Base-by-base conservation (phyloP, 192 early-diverging fungal species). In the Entomortierella beljakovae region DNA sequence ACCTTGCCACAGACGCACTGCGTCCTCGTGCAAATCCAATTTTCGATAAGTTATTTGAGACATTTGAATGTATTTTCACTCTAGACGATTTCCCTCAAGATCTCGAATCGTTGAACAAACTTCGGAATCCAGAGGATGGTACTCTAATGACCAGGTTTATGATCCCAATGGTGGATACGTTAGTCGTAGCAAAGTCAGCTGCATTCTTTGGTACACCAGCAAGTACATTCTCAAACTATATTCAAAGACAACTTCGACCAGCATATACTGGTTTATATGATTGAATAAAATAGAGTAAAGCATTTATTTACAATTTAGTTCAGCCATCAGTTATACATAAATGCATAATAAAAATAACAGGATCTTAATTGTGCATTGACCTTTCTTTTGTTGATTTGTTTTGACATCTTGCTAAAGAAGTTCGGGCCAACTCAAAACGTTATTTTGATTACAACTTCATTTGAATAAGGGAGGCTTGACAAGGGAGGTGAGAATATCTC, bases 101-200 rank as follows among this genome's bases (percentile, higher is more conserved):
- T 1, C 55, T 88, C 0, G 73, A 79, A 25, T 53, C 62, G 1
- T 42, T 88, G 26, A 28, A 57, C 1, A 64, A 62, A 20, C 63
- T 71, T 67, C 43, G 67, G 18, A 82, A 82, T 20, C 71, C 71
- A 29, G 71, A 71, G 31, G 82, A 83, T 66, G 67, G 67, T 13
- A 28, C 60, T 8, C 49, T 61, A 50, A 70, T 82, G 67, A 50
- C 61, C 46, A 61, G 57, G 42, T 82, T 82, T 51, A 37, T 88
- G 64, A 85, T 86, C 16, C 85, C 83, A 2, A 86, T 88, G 83
- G 72, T 88, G 6, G 87, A 88, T 55, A 84, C 85, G 18, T 84
- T 88, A 57, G 82, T 88, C 11, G 73, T 81, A 20, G 73, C 87
- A 10, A 77, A 85, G 43, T 82, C 85, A 0, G 70, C 76, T 26